A percentile compares a stretch with the other conserved stretches of the same genome.
phyloP scores from a whole-genome alignment of 768 basidiomycete species.

The Suillus variegatus region DNA sequence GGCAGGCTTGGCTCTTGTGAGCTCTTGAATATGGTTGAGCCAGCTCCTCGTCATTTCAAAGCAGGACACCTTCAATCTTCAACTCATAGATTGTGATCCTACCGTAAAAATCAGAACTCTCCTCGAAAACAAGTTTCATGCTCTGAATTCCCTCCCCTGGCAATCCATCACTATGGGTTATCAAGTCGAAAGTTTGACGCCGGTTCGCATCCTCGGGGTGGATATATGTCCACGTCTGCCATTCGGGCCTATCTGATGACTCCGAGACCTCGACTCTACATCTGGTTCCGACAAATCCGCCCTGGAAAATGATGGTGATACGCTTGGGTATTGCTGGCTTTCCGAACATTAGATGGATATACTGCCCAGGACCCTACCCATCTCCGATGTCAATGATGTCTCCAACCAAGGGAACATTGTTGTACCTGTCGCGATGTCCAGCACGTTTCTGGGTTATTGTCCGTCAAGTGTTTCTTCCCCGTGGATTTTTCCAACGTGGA shows the following conservation, averaged over 20 bases:
- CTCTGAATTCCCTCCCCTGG: constrained; percentile 34
- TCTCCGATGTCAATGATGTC: constrained; percentile 7
- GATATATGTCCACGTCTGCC: constrained; percentile 54
- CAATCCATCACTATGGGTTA: constrained; percentile 16
- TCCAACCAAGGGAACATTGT: constrained; percentile 6
- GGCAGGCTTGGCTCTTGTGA: neutral
- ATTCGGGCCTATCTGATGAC: constrained; percentile 38
- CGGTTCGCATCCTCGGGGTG: constrained; percentile 84
- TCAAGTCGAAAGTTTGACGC: constrained; percentile 64
- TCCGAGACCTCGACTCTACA: constrained; percentile 51
- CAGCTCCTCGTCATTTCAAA: neutral
- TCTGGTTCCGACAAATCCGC: constrained; percentile 77
- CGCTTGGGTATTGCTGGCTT: constrained; percentile 53
- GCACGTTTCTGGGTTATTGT: constrained; percentile 75
- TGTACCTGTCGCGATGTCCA: constrained; percentile 81
- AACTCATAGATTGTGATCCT: constrained; percentile 76
- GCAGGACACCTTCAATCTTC: constrained; percentile 28
- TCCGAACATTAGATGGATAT: constrained; percentile 63
- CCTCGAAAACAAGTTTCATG: constrained; percentile 72
- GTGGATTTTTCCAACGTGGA: constrained; percentile 75
- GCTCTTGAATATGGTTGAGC: neutral
- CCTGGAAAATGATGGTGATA: constrained; percentile 75
- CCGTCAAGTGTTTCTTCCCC: constrained; percentile 69
- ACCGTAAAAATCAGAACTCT: constrained; percentile 86
- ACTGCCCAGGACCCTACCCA: constrained; percentile 73